Evolutionary conservation across 1,284 basidiomycete genomes (phyloP).

Genomic region (Leccinum griseonigrum): DNA sequence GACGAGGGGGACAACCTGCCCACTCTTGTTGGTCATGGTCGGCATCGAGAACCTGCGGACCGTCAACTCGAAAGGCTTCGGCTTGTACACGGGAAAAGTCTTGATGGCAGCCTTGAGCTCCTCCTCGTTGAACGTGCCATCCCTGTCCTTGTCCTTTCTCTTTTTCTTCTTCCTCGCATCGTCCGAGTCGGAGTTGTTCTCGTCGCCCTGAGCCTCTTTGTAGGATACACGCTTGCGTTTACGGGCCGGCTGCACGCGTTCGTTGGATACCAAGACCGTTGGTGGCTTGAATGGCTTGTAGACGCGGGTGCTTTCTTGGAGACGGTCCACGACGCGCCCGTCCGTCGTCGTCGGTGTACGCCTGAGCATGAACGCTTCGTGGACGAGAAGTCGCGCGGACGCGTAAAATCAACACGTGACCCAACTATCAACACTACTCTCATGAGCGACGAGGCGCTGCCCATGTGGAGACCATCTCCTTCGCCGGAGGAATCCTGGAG

Average conservation of each 20-base stretch:
- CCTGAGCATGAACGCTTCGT: constrained; percentile 51
- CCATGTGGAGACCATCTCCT: constrained; percentile 31
- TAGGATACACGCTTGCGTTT: constrained; percentile 86
- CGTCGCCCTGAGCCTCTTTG: constrained; percentile 55
- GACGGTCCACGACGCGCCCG: constrained; percentile 60
- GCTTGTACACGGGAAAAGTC: constrained; percentile 81
- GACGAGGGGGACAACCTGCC: constrained; percentile 64
- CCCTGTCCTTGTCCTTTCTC: constrained; percentile 51
- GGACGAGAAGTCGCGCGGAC: not conserved
- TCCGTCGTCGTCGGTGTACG: constrained; percentile 68
- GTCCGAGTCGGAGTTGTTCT: constrained; percentile 49
- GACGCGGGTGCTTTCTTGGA: constrained; percentile 67
- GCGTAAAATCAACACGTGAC: constrained; percentile 22
- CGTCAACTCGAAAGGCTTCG: constrained; percentile 73
- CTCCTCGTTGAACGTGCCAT: constrained; percentile 55
- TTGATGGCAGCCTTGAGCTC: constrained; percentile 61
- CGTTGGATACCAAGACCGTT: constrained; percentile 43
- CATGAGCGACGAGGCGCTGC: not conserved
- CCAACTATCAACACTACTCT: not conserved
- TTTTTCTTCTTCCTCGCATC: constrained; percentile 55
- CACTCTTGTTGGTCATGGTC: constrained; percentile 79
- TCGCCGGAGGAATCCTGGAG: constrained; percentile 36
- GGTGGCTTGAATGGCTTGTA: constrained; percentile 84
- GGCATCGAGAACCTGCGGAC: constrained; percentile 82
- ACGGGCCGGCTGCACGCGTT: constrained; percentile 63